Evolutionary conservation across 495 filamentous ascomycete genomes (phyloP).

Genomic region (Daldinia bambusicola): DNA sequence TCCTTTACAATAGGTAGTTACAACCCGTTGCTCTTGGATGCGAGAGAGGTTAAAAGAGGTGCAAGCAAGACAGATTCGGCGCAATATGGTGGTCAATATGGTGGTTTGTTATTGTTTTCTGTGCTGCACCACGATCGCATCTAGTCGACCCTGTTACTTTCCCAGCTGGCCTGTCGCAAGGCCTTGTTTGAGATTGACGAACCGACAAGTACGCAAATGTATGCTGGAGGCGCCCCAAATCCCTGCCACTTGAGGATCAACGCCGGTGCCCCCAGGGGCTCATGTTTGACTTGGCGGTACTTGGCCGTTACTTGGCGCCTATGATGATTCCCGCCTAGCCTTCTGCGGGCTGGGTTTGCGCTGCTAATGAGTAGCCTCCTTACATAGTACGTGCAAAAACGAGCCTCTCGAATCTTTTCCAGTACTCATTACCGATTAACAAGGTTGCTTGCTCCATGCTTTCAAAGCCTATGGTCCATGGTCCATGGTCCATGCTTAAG

Average conservation of each 20-base stretch:
- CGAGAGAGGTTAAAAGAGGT: neutral
- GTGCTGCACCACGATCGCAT: neutral
- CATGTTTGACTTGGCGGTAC: slow-evolving; percentile 44
- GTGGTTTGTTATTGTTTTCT: slow-evolving; percentile 2
- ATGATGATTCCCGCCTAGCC: slow-evolving; percentile 22
- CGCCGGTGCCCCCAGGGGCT: slow-evolving; percentile 36
- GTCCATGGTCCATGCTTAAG: slow-evolving; percentile 11
- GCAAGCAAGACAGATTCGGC: neutral
- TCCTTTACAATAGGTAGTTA: no score
- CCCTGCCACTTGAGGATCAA: slow-evolving; percentile 40
- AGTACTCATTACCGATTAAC: slow-evolving; percentile 24
- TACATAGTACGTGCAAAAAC: slow-evolving; percentile 23
- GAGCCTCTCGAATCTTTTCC: slow-evolving; percentile 22
- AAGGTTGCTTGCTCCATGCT: slow-evolving; percentile 34
- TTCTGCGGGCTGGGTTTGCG: slow-evolving; percentile 22
- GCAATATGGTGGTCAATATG: slow-evolving; percentile 3
- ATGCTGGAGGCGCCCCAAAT: slow-evolving; percentile 24
- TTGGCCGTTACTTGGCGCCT: slow-evolving; percentile 33
- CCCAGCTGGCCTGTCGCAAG: slow-evolving; percentile 38
- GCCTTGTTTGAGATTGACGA: slow-evolving; percentile 36
- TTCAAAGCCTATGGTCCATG: neutral
- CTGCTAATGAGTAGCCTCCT: slow-evolving; percentile 20
- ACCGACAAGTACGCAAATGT: slow-evolving; percentile 7
- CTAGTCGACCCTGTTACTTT: slow-evolving; percentile 32
- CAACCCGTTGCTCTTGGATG: neutral